Evolutionary conservation across 805 yeast species (phyloP).

Genomic region (Candida gorgasii): DNA sequence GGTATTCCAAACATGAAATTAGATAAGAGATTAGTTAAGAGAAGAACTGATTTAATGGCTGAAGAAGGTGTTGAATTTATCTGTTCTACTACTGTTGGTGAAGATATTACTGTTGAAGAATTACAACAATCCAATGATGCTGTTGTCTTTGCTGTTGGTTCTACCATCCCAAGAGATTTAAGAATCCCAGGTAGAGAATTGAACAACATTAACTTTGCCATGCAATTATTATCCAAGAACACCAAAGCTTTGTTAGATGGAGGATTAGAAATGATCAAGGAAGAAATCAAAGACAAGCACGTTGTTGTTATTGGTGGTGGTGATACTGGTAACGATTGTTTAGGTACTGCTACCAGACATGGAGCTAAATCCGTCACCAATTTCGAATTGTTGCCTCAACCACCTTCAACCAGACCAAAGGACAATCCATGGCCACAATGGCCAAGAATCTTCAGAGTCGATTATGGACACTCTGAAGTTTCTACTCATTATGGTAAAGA

Average conservation of each 20-base stretch:
- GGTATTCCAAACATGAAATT: conserved; percentile 99
- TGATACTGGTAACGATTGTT: conserved; percentile 98
- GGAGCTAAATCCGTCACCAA: conserved; percentile 93
- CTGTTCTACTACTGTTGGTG: conserved; percentile 79
- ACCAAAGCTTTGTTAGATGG: conserved; percentile 86
- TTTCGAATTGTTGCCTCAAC: conserved; percentile 92
- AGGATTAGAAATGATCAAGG: conserved; percentile 73
- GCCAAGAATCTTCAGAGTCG: conserved; percentile 97
- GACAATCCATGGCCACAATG: conserved; percentile 99
- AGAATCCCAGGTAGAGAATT: conserved; percentile 91
- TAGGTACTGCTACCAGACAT: conserved; percentile 96
- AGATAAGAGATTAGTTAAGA: conserved; percentile 87
- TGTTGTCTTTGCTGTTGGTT: conserved; percentile 88
- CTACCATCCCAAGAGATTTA: conserved; percentile 94
- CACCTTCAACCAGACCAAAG: conserved; percentile 80
- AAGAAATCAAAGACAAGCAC: conserved; percentile 75
- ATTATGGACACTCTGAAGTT: conserved; percentile 96
- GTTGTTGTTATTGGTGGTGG: conserved; percentile 99
- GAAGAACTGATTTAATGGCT: conserved; percentile 86
- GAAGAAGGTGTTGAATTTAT: conserved; percentile 88
- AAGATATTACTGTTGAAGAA: conserved; percentile 71
- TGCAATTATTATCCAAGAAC: conserved; percentile 83
- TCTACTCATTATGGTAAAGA: conserved; percentile 93
- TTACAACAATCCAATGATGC: conserved; percentile 72
- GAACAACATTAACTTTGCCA: conserved; percentile 89